Evolutionary conservation across 2,329 filamentous ascomycete species (phyloP).

Genomic region (Botrytis hyacinthi): DNA sequence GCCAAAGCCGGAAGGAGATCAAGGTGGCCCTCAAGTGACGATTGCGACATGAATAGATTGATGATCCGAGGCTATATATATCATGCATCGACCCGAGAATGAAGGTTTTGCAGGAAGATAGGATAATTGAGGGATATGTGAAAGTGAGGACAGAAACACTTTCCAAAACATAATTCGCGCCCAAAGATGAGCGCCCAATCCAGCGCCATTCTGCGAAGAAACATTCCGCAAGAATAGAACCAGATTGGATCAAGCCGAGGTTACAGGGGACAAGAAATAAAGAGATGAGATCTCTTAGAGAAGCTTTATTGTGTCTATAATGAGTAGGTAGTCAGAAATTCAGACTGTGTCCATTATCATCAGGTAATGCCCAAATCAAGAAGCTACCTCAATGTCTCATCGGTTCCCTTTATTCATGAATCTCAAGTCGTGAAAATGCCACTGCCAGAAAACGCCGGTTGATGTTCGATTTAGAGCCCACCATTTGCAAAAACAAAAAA

Average conservation of each 20-base stretch:
- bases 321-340: background rate
- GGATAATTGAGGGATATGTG: background rate
- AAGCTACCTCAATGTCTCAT: background rate
- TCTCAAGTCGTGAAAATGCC: conserved; percentile 3
- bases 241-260: background rate
- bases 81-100: background rate
- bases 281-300: background rate
- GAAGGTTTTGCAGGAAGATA: background rate
- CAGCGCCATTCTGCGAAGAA: conserved; percentile 7
- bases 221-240: conserved; percentile 1
- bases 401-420: background rate
- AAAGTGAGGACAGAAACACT: background rate
- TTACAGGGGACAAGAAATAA: background rate
- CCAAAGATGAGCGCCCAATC: background rate
- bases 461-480: background rate
- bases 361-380: background rate
- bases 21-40: conserved; percentile 22
- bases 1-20: conserved; percentile 42
- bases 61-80: background rate
- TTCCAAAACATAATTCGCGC: background rate
- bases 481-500: background rate
- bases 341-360: background rate
- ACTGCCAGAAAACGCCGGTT: background rate
- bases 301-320: background rate
- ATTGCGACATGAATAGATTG: conserved; percentile 23